Conservation (phyloP, 768 basidiomycete species). For the Dendrothele bispora region DNA sequence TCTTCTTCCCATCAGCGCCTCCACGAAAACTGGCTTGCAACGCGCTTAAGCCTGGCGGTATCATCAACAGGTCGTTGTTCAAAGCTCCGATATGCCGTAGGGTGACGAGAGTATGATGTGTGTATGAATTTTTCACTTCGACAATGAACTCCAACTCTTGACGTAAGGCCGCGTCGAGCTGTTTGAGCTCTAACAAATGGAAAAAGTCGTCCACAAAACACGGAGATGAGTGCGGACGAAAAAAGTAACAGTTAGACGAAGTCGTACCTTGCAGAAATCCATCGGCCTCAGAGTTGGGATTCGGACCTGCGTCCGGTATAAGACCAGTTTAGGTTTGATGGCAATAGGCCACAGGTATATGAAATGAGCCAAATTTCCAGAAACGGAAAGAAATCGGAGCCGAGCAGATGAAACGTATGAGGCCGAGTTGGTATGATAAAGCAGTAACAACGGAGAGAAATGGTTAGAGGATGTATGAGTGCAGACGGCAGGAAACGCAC, state of each 20-base stretch:
- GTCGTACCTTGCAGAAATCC: constrained; percentile 49
- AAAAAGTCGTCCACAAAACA: too few relatives aligned
- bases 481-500: too few relatives aligned
- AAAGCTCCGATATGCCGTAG: constrained; percentile 77
- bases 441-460: too few relatives aligned
- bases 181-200: constrained; percentile 53
- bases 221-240: background rate
- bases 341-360: too few relatives aligned
- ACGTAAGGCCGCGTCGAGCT: constrained; percentile 60
- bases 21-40: constrained; percentile 75
- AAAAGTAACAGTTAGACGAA: background rate
- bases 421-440: too few relatives aligned
- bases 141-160: constrained; percentile 51
- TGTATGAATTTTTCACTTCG: constrained; percentile 64
- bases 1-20: too few relatives aligned
- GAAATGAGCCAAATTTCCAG: too few relatives aligned
- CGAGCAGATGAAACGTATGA: too few relatives aligned
- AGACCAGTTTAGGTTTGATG: background rate
- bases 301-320: constrained; percentile 33
- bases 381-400: too few relatives aligned
- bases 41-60: constrained; percentile 62
- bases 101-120: constrained; percentile 60
- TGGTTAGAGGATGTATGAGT: too few relatives aligned
- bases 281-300: constrained; percentile 51
- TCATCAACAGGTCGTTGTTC: constrained; percentile 77